Conservation (phyloP, 31 red algal genomes). For the Endocladia muricata region DNA sequence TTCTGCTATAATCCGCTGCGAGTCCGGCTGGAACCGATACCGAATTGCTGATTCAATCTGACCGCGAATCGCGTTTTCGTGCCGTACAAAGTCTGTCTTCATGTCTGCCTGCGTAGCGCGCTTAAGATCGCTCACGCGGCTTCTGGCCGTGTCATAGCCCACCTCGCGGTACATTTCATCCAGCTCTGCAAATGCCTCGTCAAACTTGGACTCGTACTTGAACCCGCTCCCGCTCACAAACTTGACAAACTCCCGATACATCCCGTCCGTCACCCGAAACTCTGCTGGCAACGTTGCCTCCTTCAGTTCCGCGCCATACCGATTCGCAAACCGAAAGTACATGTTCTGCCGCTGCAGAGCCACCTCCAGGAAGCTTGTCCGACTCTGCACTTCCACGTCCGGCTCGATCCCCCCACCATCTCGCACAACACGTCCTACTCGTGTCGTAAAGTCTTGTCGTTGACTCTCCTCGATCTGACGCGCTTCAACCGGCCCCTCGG, state of each 20-base stretch:
- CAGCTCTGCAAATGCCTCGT: slow-evolving; percentile 69
- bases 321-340: slow-evolving; percentile 90
- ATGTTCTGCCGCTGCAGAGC: slow-evolving; percentile 71
- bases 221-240: slow-evolving; percentile 57
- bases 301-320: slow-evolving; percentile 71
- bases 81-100: slow-evolving; percentile 77
- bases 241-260: slow-evolving; percentile 81
- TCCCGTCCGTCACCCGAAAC: slow-evolving; percentile 62
- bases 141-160: slow-evolving; percentile 63
- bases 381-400: slow-evolving; percentile 62
- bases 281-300: slow-evolving; percentile 30
- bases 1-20: slow-evolving; percentile 64
- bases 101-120: slow-evolving; percentile 61
- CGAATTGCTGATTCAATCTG: slow-evolving; percentile 90
- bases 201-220: slow-evolving; percentile 82
- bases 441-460: slow-evolving; percentile 73
- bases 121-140: slow-evolving; percentile 51
- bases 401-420: slow-evolving; percentile 97
- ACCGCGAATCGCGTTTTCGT: slow-evolving; percentile 47
- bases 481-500: slow-evolving; percentile 27
- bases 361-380: slow-evolving; percentile 66
- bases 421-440: slow-evolving; percentile 62
- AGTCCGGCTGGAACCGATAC: slow-evolving; percentile 86
- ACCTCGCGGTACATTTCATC: slow-evolving; percentile 64
- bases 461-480: slow-evolving; percentile 52